Evolutionary conservation across 805 yeast species (phyloP).

Genomic region (Isabelozyma gotoi): DNA sequence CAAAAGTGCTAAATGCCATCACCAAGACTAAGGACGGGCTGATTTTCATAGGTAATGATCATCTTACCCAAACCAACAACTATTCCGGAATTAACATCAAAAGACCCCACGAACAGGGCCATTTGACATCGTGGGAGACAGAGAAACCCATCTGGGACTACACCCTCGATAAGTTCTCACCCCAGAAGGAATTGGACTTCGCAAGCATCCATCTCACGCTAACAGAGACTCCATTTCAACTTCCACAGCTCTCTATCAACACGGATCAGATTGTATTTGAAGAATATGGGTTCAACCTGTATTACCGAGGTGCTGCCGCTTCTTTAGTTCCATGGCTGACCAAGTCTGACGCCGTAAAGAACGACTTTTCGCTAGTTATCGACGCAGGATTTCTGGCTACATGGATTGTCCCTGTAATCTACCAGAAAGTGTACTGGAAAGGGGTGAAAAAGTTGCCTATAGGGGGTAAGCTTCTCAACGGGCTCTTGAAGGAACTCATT

Average conservation of each 20-base stretch:
- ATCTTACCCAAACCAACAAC: slow-evolving; percentile 61
- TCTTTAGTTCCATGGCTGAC: slow-evolving; percentile 37
- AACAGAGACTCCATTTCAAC: slow-evolving; percentile 78
- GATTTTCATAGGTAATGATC: slow-evolving; percentile 68
- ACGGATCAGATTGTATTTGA: slow-evolving; percentile 93
- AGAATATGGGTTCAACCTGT: slow-evolving; percentile 77
- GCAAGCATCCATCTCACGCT: slow-evolving; percentile 54
- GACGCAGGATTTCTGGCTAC: slow-evolving; percentile 90
- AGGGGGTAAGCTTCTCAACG: slow-evolving; percentile 84
- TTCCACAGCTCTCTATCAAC: slow-evolving; percentile 78
- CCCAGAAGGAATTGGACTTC: slow-evolving; percentile 15
- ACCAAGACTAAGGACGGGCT: slow-evolving; percentile 74
- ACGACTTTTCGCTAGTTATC: slow-evolving; percentile 74
- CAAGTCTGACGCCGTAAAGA: slow-evolving; percentile 5
- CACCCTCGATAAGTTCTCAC: slow-evolving; percentile 41
- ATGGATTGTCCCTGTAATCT: slow-evolving; percentile 80
- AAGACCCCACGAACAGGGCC: slow-evolving; percentile 88
- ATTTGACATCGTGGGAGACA: slow-evolving; percentile 85
- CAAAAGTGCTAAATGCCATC: slow-evolving; percentile 64
- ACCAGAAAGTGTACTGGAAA: slow-evolving; percentile 72
- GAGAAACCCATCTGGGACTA: slow-evolving; percentile 92
- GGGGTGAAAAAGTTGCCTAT: slow-evolving; percentile 79
- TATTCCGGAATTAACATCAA: slow-evolving; percentile 70
- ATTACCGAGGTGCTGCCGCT: slow-evolving; percentile 65
- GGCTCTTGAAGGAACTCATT: slow-evolving; percentile 77